These are phyloP conservation scores for Hylodesmum podocarpum DNA, from an alignment of 306 rosid genomes.

Conservation along the genomic window DNA sequence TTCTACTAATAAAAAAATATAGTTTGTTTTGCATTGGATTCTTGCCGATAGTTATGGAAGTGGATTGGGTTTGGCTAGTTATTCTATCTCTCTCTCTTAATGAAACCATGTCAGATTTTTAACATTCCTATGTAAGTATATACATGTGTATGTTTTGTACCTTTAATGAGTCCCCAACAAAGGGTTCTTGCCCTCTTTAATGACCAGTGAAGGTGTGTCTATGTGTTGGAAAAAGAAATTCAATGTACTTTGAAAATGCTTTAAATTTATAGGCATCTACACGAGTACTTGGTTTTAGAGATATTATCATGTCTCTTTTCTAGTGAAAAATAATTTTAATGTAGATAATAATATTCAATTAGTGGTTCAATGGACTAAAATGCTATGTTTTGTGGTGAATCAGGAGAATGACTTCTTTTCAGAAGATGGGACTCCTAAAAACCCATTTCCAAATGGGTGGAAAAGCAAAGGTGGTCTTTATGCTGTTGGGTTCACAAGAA, in stretches of 20 bases:
- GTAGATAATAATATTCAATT: neutral
- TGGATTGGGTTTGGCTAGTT: conserved; percentile 10
- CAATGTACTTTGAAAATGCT: neutral
- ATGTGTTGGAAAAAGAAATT: neutral
- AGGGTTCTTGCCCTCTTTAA: neutral
- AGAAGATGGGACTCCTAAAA: conserved; percentile 69
- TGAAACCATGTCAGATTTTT: conserved; percentile 7
- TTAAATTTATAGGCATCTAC: neutral
- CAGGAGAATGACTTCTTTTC: conserved; percentile 87
- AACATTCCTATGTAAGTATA: neutral
- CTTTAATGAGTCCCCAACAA: neutral
- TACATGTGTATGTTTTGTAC: neutral
- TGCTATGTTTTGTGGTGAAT: conserved; percentile 6
- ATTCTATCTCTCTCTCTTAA: conserved; percentile 11
- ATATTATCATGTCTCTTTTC: neutral
- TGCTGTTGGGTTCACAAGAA: conserved; percentile 94
- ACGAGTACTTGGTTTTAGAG: conserved; percentile 1
- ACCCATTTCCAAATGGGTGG: conserved; percentile 92
- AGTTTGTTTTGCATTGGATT: conserved; percentile 25
- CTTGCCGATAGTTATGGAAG: conserved; percentile 3
- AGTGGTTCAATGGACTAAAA: neutral
- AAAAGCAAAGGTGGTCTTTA: conserved; percentile 82
- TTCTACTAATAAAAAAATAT: no score
- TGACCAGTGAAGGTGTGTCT: neutral
- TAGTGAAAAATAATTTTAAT: neutral